Evolutionary conservation across 805 yeast species (phyloP).

Genomic region (Zygoascus tannicola): DNA sequence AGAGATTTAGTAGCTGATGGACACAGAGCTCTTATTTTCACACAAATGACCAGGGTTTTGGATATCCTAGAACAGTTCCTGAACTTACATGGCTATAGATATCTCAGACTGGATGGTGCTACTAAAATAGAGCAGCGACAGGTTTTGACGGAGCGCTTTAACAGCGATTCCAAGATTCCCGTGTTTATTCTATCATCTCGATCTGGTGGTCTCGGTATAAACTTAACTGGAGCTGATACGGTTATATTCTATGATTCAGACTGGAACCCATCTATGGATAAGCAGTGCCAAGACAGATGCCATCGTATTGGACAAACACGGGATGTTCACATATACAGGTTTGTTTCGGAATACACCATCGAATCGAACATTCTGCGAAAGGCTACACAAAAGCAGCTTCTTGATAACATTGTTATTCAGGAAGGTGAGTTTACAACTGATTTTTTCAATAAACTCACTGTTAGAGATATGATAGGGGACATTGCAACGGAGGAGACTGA

Average conservation of each 20-base stretch:
- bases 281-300: conserved; percentile 98
- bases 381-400: conserved; percentile 88
- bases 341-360: conserved; percentile 92
- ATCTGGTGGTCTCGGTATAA: conserved; percentile 97
- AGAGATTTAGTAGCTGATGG: conserved; percentile 76
- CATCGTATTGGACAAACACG: conserved; percentile 98
- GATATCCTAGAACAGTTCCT: conserved; percentile 89
- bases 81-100: conserved; percentile 88
- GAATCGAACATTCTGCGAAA: conserved; percentile 90
- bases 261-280: conserved; percentile 99
- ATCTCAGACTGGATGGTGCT: conserved; percentile 94
- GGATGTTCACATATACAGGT: conserved; percentile 93
- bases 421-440: conserved; percentile 98
- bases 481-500: conserved; percentile 29
- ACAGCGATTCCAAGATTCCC: conserved; percentile 74
- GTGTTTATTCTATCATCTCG: conserved; percentile 90
- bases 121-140: conserved; percentile 97
- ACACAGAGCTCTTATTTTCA: conserved; percentile 89
- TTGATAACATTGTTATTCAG: conserved; percentile 92
- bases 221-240: conserved; percentile 96
- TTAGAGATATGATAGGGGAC: conserved; percentile 73
- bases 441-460: conserved; percentile 80
- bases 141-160: conserved; percentile 83
- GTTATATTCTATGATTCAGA: conserved; percentile 97
- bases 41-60: conserved; percentile 96